Base-by-base conservation (phyloP, 2,329 filamentous ascomycete species). In the Penicillium sp. region DNA sequence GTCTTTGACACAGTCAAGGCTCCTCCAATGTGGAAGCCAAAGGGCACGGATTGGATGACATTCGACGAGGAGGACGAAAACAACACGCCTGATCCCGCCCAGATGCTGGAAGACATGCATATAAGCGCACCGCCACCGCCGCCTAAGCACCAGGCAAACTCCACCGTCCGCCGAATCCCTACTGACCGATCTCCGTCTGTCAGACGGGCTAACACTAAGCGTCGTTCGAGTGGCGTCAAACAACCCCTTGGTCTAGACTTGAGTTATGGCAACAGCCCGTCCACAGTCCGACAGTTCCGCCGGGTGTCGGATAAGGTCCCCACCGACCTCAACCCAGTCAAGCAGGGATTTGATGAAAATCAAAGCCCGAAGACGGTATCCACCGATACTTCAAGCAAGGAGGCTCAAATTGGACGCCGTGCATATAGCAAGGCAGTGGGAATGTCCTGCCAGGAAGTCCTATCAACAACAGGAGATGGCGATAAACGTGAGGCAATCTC, bases 1-100 rank as follows among this genome's bases (percentile, higher is more conserved):
- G 89, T 96, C 2, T 97, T 97, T 71, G 93, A 97, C 70, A 97
- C 93, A 0, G 87, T 97, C 70, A 94, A 90, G 74, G 83, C 85
- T 12, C 75, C 81, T 8, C 91, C 89, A 0, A 75, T 79, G 60
- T 80, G 88, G 33, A 82, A 79, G 4, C 81, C 85, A 4, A 84
- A 79, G 57, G 79, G 84, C 66, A 85, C 82, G 73, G 60, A 73
- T 59, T 73, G 41, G 70, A 74, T 57, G 65, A 71, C 54, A 8
- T 59, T 73, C 6, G 71, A 72, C 17, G 70, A 73, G 17, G 74
- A 77, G 48, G 66, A 66, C 15, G 57, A 60, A 21, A 61, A 64
- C 21, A 61, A 64, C 21, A 36, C n/a, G n/a, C 47, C 60, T 25
- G 64, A 66, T 9, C 63, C 76, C 6, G 66, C 73, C n/a, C 70